Evolutionary conservation across 1,284 basidiomycete genomes (phyloP), one percentile per base, ranked within the genome.

Genomic region (Ceratobasidium sp.): DNA sequence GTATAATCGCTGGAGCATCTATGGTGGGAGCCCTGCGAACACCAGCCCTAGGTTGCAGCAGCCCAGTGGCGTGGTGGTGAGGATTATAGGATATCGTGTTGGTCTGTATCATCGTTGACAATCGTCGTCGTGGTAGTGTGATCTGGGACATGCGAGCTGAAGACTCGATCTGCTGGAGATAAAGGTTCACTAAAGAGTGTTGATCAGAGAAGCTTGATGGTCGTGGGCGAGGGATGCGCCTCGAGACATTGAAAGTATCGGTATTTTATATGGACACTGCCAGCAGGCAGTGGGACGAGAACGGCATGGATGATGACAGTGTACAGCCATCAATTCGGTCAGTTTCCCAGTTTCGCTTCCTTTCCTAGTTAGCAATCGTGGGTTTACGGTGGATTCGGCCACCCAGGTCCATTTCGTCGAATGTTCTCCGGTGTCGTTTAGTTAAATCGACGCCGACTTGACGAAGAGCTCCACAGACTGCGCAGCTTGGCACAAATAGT

Each of bases 101-200:
- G 15, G 64, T 47, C 29, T 67, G 64, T 12, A 68, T 27, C 53
- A 68, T 56, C 3, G 13, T n/a, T 10, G 64, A 45, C 5, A 53
- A 47, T n/a, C n/a, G n/a, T n/a, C n/a, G 45, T 68, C 64, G 64
- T 47, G 64, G 64, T 54, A 54, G 42, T n/a, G 50, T 55, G 29
- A 40, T 40, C 15, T 43, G 27, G 15, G 64, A 52, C 64, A 68
- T 68, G 53, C 15, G 35, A 34, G 58, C 45, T 27, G 31, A 62
- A 42, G 43, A 35, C 42, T 43, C 17, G 34, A 31, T 22, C 22
- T 22, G 20, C n/a, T 7, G 13, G 27, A 31, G 49, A 2, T 52
- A 31, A 15, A 10, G 6, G 52, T 31, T 32, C 17, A 31, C 34
- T n/a, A 34, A 54, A 32, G 2, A 35, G 15, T n/a, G 25, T 34